These are phyloP conservation scores for Beauveria bassiana DNA, from an alignment of 2,329 filamentous ascomycete genomes.

Conservation along the genomic window DNA sequence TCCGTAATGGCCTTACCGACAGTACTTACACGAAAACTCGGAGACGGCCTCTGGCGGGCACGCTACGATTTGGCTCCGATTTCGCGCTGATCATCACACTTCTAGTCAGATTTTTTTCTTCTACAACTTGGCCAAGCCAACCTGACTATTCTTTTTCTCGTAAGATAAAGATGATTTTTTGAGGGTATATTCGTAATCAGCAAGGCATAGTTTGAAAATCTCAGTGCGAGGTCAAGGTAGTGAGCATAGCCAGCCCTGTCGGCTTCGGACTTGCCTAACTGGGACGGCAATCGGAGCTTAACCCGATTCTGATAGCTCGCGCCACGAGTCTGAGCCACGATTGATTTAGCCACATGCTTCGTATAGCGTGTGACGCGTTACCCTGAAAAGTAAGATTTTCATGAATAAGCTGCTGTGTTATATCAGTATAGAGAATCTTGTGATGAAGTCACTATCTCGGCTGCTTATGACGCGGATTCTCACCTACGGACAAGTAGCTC, in stretches of 20 bases:
- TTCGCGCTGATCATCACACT: neutral
- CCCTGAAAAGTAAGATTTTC: neutral
- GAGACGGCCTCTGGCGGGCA: neutral
- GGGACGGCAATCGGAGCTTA: slow-evolving; percentile 7
- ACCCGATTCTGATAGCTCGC: slow-evolving; percentile 11
- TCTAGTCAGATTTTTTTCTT: too few relatives aligned
- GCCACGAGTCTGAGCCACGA: slow-evolving; percentile 6
- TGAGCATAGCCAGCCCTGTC: neutral
- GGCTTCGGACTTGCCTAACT: slow-evolving; percentile 2
- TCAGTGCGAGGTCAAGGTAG: too few relatives aligned
- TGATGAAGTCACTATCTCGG: too few relatives aligned
- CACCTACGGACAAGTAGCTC: too few relatives aligned
- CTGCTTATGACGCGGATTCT: too few relatives aligned
- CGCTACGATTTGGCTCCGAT: neutral
- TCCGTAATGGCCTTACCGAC: neutral
- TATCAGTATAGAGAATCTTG: too few relatives aligned
- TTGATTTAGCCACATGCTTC: neutral
- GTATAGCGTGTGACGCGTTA: neutral
- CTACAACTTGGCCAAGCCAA: neutral
- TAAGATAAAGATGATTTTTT: neutral
- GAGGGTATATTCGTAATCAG: neutral
- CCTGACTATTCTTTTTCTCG: fast-evolving
- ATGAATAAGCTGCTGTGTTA: too few relatives aligned
- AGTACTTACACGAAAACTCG: neutral
- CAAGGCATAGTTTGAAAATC: neutral